phyloP scores from a whole-genome alignment of 2,329 filamentous ascomycete genomes.

The Exserohilum rostratum region DNA sequence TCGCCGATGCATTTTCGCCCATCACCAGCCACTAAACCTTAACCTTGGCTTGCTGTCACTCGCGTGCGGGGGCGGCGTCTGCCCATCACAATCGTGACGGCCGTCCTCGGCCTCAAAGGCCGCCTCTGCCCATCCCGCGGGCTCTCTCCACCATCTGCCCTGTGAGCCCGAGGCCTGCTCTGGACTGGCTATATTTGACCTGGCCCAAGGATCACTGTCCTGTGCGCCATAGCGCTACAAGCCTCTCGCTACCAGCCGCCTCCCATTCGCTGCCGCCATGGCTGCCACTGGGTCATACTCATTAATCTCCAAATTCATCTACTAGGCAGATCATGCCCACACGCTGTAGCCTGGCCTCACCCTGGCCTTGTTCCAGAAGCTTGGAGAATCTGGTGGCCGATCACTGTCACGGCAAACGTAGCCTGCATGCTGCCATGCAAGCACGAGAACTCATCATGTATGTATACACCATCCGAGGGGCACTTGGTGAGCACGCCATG shows the following conservation, averaged over 20 bases:
- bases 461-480: constrained; percentile 9
- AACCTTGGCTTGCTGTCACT: constrained; percentile 19
- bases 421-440: constrained; percentile 1
- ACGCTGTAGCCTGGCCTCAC: constrained; percentile 14
- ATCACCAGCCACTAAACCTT: constrained; percentile 28
- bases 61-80: constrained; percentile 18
- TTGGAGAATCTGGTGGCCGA: constrained; percentile 11
- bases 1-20: constrained; percentile 43
- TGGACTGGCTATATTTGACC: neutral
- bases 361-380: constrained; percentile 35
- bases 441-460: neutral
- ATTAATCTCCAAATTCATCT: constrained; percentile 12
- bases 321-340: constrained; percentile 24
- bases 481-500: constrained; percentile 6
- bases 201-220: constrained; percentile 4
- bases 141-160: neutral
- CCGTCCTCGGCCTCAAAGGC: constrained; percentile 11
- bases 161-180: neutral
- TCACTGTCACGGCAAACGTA: constrained; percentile 6
- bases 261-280: constrained; percentile 22
- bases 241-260: constrained; percentile 18
- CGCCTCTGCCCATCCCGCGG: constrained; percentile 2
- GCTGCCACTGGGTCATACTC: constrained; percentile 17
- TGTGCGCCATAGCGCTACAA: constrained; percentile 4
- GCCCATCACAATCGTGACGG: constrained; percentile 9